Conservation (phyloP, 2,329 filamentous ascomycete species). For the Mollisia scopiformis region DNA sequence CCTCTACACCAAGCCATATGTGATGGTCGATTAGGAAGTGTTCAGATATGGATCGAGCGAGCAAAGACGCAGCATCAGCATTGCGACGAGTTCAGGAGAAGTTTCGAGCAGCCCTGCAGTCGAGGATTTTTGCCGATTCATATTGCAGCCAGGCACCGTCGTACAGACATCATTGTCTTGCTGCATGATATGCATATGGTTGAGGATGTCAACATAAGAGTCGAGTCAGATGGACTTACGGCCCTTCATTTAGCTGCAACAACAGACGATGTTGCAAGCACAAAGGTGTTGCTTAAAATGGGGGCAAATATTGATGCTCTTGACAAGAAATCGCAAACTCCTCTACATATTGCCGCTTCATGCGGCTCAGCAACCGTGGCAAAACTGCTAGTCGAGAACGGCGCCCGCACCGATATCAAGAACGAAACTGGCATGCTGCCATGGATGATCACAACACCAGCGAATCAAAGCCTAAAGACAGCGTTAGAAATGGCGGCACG, state of each 20-base stretch:
- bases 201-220: background rate
- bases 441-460: conserved; percentile 1
- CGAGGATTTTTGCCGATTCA: conserved; percentile 5
- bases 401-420: conserved; percentile 3
- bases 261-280: background rate
- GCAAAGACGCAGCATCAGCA: background rate
- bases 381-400: conserved; percentile 2
- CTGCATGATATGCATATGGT: conserved; percentile 3
- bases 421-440: background rate
- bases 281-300: background rate
- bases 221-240: background rate
- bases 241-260: conserved; percentile 4
- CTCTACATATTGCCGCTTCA: conserved; percentile 8
- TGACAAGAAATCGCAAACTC: background rate
- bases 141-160: background rate
- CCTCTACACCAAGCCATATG: conserved; percentile 5
- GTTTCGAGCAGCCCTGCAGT: background rate
- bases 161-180: background rate
- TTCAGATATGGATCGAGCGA: conserved; percentile 3
- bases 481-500: background rate
- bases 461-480: background rate
- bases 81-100: background rate
- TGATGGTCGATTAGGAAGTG: background rate
- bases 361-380: background rate
- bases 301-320: conserved; percentile 7